A percentile compares a stretch with the other conserved stretches of the same genome.
Evolutionary conservation across 2,329 filamentous ascomycete genomes (phyloP).

Genomic region (Lasiodiplodia gonubiensis): DNA sequence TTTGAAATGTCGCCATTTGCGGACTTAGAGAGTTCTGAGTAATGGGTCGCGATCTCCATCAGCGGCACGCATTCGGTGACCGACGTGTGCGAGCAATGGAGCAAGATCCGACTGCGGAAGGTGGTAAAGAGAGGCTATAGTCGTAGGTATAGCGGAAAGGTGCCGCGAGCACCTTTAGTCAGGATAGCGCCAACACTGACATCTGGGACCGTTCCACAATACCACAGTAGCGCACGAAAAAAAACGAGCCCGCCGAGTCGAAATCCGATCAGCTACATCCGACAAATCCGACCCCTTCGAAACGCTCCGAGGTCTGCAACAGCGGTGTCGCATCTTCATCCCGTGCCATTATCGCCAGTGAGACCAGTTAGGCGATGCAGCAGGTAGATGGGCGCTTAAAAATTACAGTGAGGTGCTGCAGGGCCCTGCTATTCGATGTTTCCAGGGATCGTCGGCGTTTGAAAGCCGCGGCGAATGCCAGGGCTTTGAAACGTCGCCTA

Average conservation of each 20-base stretch:
- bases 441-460: neutral
- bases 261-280: neutral
- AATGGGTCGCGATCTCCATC: neutral
- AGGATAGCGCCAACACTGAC: neutral
- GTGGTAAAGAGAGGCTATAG: neutral
- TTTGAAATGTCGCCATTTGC: neutral
- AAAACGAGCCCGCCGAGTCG: too few species aligned
- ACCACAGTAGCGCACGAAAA: neutral
- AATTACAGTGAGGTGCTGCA: too few species aligned
- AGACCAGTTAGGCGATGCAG: too few species aligned
- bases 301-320: too few species aligned
- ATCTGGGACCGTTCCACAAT: neutral
- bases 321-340: too few species aligned
- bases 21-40: neutral
- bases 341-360: too few species aligned
- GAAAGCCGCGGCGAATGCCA: neutral
- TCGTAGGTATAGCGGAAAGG: neutral
- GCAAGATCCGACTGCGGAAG: neutral
- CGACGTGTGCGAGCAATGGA: neutral
- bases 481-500: neutral
- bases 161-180: neutral
- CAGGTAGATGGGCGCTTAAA: too few species aligned
- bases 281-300: constrained; percentile 4
- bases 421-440: neutral
- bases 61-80: neutral